Base-by-base conservation (phyloP, 768 basidiomycete species). In the Rhodosporidiobolus odoratus region DNA sequence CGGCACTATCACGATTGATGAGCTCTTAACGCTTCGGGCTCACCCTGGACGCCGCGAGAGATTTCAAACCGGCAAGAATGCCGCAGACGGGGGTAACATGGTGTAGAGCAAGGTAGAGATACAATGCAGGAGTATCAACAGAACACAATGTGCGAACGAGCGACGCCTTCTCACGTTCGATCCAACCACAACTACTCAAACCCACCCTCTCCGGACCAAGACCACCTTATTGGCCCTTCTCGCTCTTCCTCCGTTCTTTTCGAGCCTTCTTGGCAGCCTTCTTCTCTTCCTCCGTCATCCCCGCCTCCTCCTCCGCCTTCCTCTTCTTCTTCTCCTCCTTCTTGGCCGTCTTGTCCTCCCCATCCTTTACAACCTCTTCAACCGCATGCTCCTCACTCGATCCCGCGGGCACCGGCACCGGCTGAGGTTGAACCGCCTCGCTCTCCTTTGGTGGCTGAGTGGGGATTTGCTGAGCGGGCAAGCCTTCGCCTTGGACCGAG, bases 281-380 rank as follows among this genome's bases (percentile, higher is more conserved):
- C 68, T 80, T 80, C 40, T 66, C 76, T 1, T 78, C 79, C 6
- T 75, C 80, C 78, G 83, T 81, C 7, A 45, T 62, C 17, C 66
- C 68, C 38, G 54, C 74, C 77, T 89, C 89, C 58, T 75, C 71
- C 57, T 76, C 75, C 52, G 76, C 75, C 75, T 78, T 80, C 47
- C 77, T 65, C 75, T 78, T 74, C 76, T 78, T 88, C 35, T 85
- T 83, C 77, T 84, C 83, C 64, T 82, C 80, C 60, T 80, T 80
- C 76, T 73, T 71, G 59, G 65, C 69, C 54, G 66, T 71, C 61
- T 60, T 58, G 54, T 59, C 65, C 41, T 65, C 62, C 37, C 48
- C 78, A 37, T 80, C 81, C 56, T 77, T 68, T 30, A 61, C 75
- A 19, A 62, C 70, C 54, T 69, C 66, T 65, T 82, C 81, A 54